Evolutionary conservation across 2,329 filamentous ascomycete species (phyloP), one percentile per base, ranked within the genome.

Genomic region (Coniochaeta ligniaria): DNA sequence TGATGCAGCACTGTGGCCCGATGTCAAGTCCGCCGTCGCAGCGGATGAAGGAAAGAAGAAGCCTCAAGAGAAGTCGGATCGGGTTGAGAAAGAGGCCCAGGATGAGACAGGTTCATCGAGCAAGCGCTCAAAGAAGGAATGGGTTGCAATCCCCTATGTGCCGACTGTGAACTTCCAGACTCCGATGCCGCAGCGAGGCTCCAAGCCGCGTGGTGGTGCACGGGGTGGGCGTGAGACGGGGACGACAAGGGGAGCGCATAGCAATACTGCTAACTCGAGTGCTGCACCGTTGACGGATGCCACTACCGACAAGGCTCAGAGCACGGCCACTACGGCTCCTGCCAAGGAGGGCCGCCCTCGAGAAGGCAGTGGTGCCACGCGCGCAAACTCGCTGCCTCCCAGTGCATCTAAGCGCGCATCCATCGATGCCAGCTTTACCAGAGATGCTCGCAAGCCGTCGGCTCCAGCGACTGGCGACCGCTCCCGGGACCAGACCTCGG

Each of bases 121-220:
- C 17, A 83, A 83, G 69, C 69, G 76, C 26, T 67, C 84, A 78
- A 73, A 96, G 78, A 86, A 90, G 68, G 91, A 92, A 69, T 98
- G 95, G 94, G 87, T 91, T 61, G 83, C 87, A 1, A 84, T 97
- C 61, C 85, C 88, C 36, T 94, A 93, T 69, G 91, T 91, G 14
- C 94, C 92, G 9, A 89, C 86, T 16, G 92, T 95, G 57, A 87
- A 88, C 61, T 98, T 96, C 74, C 89, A 91, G 72, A 97, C 95
- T 0, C 91, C 90, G 31, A 74, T 96, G 45, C 86, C 88, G 16
- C 76, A 75, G 54, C 80, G 82, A 63, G 75, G 76, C 59, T 72
- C 78, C 35, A 83, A 81, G 64, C 74, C 79, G 50, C 78, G 83
- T 31, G 79, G 80, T 17, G 80, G 81, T 61, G 75, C 74, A 58